Evolutionary conservation across 2,329 filamentous ascomycete genomes (phyloP).

Genomic region (Paraphoma chrysanthemicola): DNA sequence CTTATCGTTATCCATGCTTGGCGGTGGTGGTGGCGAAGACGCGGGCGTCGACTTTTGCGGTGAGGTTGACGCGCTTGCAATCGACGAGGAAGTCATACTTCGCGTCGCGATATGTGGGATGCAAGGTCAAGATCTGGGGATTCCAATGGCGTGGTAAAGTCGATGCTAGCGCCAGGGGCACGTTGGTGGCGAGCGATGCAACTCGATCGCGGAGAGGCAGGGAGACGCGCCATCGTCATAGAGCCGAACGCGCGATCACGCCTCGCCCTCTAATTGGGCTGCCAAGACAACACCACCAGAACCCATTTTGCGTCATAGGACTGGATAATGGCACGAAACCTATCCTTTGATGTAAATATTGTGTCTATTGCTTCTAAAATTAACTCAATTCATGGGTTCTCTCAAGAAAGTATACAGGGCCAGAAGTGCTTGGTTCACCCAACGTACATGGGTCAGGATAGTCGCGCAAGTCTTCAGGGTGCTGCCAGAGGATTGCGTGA

Average conservation of each 20-base stretch:
- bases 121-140: background rate
- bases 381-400: too few species aligned
- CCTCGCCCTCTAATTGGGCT: conserved; percentile 12
- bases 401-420: too few species aligned
- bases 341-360: too few species aligned
- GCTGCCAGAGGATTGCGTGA: too few species aligned
- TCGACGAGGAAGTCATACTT: conserved; percentile 34
- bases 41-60: conserved; percentile 41
- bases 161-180: conserved; percentile 10
- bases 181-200: conserved; percentile 10
- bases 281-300: background rate
- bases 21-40: conserved; percentile 42
- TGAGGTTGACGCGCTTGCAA: conserved; percentile 24
- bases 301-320: background rate
- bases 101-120: background rate
- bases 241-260: conserved; percentile 36
- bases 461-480: too few species aligned
- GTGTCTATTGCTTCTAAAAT: too few species aligned
- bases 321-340: too few species aligned
- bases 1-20: conserved; percentile 35
- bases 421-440: too few species aligned
- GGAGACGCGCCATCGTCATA: conserved; percentile 37
- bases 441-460: too few species aligned
- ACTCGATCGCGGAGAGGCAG: conserved; percentile 19
- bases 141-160: background rate